Percentiles rank a stretch among this genome's conserved stretches.
These are phyloP conservation scores for Eucalyptus regnans DNA, from an alignment of 345 rosid genomes.

Conservation along the genomic window DNA sequence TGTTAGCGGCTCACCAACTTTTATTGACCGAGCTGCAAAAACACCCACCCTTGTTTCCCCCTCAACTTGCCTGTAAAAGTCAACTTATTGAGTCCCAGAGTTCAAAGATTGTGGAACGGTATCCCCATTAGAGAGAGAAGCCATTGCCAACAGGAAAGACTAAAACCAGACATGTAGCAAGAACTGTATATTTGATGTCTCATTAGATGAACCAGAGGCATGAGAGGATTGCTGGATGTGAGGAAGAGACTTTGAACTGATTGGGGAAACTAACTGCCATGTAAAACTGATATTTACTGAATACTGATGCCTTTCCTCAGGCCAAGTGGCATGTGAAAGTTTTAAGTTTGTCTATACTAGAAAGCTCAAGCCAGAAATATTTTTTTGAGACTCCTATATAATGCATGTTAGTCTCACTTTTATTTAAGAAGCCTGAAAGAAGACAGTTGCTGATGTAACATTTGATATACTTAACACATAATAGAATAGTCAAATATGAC, in stretches of 20 bases:
- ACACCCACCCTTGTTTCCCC: constrained; percentile 91
- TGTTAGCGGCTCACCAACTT: constrained; percentile 78
- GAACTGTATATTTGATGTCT: background rate
- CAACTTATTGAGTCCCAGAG: background rate
- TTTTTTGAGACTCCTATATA: background rate
- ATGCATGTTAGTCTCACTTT: background rate
- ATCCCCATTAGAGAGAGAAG: background rate
- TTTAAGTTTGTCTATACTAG: background rate
- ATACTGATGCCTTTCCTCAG: background rate
- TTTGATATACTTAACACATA: background rate
- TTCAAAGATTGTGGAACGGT: background rate
- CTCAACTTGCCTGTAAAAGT: constrained; percentile 61
- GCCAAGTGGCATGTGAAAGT: background rate
- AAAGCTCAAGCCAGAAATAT: background rate
- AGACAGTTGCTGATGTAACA: background rate
- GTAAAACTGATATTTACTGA: background rate
- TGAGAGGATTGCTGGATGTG: background rate
- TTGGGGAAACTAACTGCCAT: background rate
- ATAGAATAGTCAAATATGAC: background rate
- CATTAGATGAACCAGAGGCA: background rate
- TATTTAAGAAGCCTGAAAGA: background rate
- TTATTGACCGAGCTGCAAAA: constrained; percentile 75
- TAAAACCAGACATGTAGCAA: background rate
- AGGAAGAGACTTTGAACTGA: background rate
- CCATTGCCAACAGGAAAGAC: background rate